Percentiles rank a stretch among this genome's conserved stretches.
These are phyloP conservation scores for Aspergillus pseudoterreus DNA, from an alignment of 2,329 filamentous ascomycete genomes.

Conservation along the genomic window DNA sequence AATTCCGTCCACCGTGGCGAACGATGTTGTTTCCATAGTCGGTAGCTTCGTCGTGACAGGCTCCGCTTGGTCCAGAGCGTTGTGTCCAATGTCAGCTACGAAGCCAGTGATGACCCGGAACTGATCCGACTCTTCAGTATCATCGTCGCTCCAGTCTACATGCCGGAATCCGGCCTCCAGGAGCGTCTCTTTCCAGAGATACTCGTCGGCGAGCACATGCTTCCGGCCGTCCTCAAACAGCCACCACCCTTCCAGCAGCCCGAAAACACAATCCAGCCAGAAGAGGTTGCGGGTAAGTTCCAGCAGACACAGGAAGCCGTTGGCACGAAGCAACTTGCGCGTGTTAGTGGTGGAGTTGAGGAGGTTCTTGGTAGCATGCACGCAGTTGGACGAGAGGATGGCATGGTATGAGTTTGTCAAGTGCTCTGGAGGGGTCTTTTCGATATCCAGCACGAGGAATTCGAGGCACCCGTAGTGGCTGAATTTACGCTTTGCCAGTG, in stretches of 20 bases:
- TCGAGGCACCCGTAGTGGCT: constrained; percentile 17
- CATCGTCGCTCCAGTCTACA: constrained; percentile 25
- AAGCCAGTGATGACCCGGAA: not conserved
- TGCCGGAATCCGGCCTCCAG: constrained; percentile 22
- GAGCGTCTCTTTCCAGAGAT: constrained; percentile 20
- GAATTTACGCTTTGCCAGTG: constrained; percentile 25
- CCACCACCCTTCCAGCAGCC: constrained; percentile 35
- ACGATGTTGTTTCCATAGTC: not conserved
- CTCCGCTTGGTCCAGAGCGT: no score
- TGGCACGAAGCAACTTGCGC: constrained; percentile 18
- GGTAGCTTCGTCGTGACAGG: not conserved
- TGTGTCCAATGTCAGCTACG: not conserved
- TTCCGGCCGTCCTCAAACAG: constrained; percentile 30
- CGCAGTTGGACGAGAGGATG: constrained; percentile 27
- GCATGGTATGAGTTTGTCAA: constrained; percentile 21
- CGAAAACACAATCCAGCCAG: constrained; percentile 28
- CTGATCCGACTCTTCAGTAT: not conserved
- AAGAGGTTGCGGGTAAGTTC: constrained; percentile 24
- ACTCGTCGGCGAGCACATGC: constrained; percentile 16
- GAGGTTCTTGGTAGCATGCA: constrained; percentile 31
- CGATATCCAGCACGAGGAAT: constrained; percentile 21
- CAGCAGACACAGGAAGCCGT: constrained; percentile 25
- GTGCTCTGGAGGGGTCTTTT: constrained; percentile 15
- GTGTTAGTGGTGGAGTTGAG: constrained; percentile 17
- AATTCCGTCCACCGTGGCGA: not conserved